A percentile compares a stretch with the other conserved stretches of the same genome.
These are phyloP conservation scores for Verticillium dahliae DNA, from an alignment of 2,329 filamentous ascomycete species.

Conservation along the genomic window DNA sequence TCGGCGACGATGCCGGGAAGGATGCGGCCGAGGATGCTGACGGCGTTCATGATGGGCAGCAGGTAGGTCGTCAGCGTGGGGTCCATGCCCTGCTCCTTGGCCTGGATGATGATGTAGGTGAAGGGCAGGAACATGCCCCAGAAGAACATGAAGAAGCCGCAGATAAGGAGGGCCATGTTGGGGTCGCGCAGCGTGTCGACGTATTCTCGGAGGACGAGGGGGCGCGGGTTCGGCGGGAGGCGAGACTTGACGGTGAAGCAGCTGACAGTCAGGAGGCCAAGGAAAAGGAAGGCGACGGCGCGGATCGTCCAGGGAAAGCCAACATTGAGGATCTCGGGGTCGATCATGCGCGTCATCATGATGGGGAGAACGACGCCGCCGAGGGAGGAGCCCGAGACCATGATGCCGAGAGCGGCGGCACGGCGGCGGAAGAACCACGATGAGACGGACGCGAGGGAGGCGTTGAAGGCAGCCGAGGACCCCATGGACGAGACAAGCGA, in stretches of 20 bases:
- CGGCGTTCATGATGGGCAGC: slow-evolving; percentile 36
- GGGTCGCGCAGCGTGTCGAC: slow-evolving; percentile 37
- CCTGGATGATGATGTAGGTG: slow-evolving; percentile 36
- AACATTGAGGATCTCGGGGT: slow-evolving; percentile 28
- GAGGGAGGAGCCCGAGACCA: slow-evolving; percentile 26
- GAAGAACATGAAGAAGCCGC: slow-evolving; percentile 30
- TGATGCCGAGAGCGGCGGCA: slow-evolving; percentile 24
- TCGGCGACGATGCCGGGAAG: slow-evolving; percentile 38
- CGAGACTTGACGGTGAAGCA: slow-evolving; percentile 30
- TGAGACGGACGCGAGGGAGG: slow-evolving; percentile 27
- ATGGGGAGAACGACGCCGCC: slow-evolving; percentile 34
- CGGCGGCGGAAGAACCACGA: slow-evolving; percentile 30
- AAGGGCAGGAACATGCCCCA: slow-evolving; percentile 32
- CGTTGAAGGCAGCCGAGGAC: slow-evolving; percentile 26
- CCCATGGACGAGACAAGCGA: slow-evolving; percentile 31
- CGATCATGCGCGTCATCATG: slow-evolving; percentile 29
- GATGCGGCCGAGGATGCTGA: slow-evolving; percentile 37
- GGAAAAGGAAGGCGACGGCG: slow-evolving; percentile 35
- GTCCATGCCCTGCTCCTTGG: slow-evolving; percentile 31
- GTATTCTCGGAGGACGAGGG: slow-evolving; percentile 41
- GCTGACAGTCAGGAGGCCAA: slow-evolving; percentile 27
- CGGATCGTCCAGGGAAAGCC: slow-evolving; percentile 49
- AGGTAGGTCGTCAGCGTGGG: slow-evolving; percentile 30
- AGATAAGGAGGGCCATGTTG: slow-evolving; percentile 33
- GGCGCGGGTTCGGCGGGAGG: slow-evolving; percentile 36